Base-by-base conservation (phyloP, 2,329 filamentous ascomycete genomes). In the Aspergillus puulaauensis region DNA sequence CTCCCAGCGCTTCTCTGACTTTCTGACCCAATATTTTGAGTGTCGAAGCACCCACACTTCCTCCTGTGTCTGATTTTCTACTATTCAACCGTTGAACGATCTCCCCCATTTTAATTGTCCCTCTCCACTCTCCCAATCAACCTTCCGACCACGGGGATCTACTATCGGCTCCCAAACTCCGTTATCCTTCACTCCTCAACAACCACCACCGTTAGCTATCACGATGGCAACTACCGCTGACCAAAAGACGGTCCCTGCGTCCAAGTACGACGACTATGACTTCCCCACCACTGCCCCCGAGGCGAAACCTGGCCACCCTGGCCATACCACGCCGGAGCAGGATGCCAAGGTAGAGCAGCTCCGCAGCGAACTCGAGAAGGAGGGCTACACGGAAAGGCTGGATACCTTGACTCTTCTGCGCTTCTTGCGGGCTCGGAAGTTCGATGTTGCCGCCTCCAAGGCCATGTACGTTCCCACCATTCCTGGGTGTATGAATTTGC, bases 191-290 rank as follows among this genome's bases (percentile, higher is more conserved):
- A 31, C 27, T 31, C 9, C 6, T 41, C 21, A 35, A 45, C 14
- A 37, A 59, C 31, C 50, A 55, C 46, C 54, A 45, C 53, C 45
- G 47, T 23, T 23, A 44, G n/a, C 37, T 58, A 54, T 56, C 64
- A 73, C 48, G 64, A 75, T 71, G 70, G 68, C 68, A 46, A 60
- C 68, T 46, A 52, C 69, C 43, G 52, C 64, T 56, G 66, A 71
- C 35, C 70, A 73, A 56, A 70, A 72, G 54, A 64, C 76, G 66
- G 74, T 80, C 66, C 77, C 91, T 69, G 88, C 96, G 77, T 83
- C 90, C 75, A 97, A 96, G 80, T 96, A 98, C 82, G 95, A 98
- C 80, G 77, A 96, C 81, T 98, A 95, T 78, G 93, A 97, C 78
- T 98, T 86, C 81, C 95, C 95, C 62, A 91, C 88, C 64, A 88